Base-by-base conservation (phyloP, 2,329 filamentous ascomycete species). In the Cercospora beticola region DNA sequence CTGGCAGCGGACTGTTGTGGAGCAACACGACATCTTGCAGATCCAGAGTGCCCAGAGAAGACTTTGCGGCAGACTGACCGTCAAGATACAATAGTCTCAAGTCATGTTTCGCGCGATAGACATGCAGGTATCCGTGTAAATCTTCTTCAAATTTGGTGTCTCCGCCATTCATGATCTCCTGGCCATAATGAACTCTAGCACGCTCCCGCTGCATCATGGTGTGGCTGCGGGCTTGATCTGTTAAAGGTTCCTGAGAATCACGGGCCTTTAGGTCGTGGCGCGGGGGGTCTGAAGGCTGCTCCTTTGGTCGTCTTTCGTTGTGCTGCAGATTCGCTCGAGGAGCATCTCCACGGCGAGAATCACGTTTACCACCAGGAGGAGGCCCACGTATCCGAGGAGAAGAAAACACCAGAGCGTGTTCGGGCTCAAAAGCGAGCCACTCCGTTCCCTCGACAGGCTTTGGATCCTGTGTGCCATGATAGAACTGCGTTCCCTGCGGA, bases 351-450 rank as follows among this genome's bases (percentile, higher is more conserved):
- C 65, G 72, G 12, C 23, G 54, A 57, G 14, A 3, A 8, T 10
- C 21, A n/a, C 16, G 6, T 43, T 43, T 43, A 43, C 16, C 36
- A 43, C 54, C 54, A 26, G 54, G 28, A 9, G 72, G 73, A 60
- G 69, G 70, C n/a, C 67, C 65, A 28, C 61, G 66, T 5, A 63
- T 68, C 5, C 30, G 46, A 8, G 74, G 72, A 18, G 78, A 77
- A 52, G 90, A 88, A 79, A 93, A 93, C 2, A 82, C 76, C 71
- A 90, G 82, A 0, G 90, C 89, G 78, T 93, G 91, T 73, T 93
- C 90, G 3, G 90, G 85, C 76, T 93, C 91, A 74, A 93, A 93
- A 0, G 91, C 91, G 1, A 93, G 82, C 90, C 91, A 93, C 74
- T 93, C 88, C 3, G 83, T 85, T 0, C 83, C 85, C 2, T 79